Evolutionary conservation across 352 stramenopile genomes (phyloP).

Genomic region (Globisporangium spiculum): DNA sequence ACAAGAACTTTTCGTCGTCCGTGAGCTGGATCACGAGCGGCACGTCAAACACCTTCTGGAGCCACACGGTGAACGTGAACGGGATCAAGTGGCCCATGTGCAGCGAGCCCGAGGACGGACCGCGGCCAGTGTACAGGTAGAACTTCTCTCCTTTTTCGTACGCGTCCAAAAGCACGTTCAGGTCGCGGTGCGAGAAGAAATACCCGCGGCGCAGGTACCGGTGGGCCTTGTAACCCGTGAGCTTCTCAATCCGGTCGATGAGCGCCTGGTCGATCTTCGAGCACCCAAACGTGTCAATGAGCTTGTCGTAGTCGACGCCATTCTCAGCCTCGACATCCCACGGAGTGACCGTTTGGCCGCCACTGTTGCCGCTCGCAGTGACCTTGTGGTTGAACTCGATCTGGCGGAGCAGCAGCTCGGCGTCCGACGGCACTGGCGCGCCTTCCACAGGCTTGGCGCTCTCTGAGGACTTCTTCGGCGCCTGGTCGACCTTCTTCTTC

Average conservation of each 20-base stretch:
- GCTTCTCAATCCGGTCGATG: conserved; percentile 93
- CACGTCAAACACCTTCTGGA: conserved; percentile 98
- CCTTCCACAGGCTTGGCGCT: conserved; percentile 67
- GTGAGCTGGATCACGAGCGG: conserved; percentile 99
- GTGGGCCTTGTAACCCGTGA: conserved; percentile 94
- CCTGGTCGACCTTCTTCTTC: conserved; percentile 40
- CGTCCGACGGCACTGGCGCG: conserved; percentile 49
- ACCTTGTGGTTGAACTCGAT: conserved; percentile 71
- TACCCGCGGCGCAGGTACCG: conserved; percentile 97
- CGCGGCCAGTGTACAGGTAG: conserved; percentile 99
- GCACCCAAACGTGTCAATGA: conserved; percentile 98
- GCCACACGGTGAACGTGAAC: conserved; percentile 99
- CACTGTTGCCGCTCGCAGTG: conserved; percentile 38
- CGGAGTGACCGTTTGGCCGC: conserved; percentile 87
- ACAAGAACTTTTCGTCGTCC: conserved; percentile 99
- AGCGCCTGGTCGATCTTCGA: conserved; percentile 92
- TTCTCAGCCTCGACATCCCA: conserved; percentile 94
- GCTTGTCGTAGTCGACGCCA: conserved; percentile 98
- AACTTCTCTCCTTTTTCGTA: conserved; percentile 97
- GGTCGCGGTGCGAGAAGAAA: conserved; percentile 99
- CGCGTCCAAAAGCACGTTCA: conserved; percentile 93
- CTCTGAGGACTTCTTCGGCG: conserved; percentile 60
- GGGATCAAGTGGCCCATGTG: conserved; percentile 99
- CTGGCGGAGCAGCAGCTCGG: conserved; percentile 70
- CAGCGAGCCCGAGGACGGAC: conserved; percentile 95